A percentile compares a stretch with the other conserved stretches of the same genome.
Evolutionary conservation across 1,284 basidiomycete genomes (phyloP).

Genomic region (Malassezia furfur): DNA sequence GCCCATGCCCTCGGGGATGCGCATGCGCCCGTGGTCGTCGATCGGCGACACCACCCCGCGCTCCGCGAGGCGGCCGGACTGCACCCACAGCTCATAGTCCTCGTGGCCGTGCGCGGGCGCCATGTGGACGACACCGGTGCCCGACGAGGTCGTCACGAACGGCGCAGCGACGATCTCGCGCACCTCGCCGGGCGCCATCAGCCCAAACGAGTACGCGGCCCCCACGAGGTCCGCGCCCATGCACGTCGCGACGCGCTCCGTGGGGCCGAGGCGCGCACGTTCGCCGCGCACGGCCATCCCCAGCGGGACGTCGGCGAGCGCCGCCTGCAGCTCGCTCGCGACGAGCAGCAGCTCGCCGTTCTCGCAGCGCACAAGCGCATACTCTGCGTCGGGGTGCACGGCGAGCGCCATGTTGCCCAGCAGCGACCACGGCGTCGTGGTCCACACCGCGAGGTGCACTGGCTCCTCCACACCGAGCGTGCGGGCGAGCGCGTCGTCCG

Average conservation of each 20-base stretch:
- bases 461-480: slow-evolving; percentile 20
- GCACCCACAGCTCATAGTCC: slow-evolving; percentile 58
- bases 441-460: slow-evolving; percentile 78
- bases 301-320: slow-evolving; percentile 15
- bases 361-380: slow-evolving; percentile 56
- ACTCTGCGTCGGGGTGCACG: slow-evolving; percentile 64
- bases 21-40: slow-evolving; percentile 69
- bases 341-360: slow-evolving; percentile 56
- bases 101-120: slow-evolving; percentile 91
- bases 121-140: slow-evolving; percentile 92
- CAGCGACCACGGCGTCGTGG: slow-evolving; percentile 94
- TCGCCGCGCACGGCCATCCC: background rate
- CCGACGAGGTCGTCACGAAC: slow-evolving; percentile 76
- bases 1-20: slow-evolving; percentile 32
- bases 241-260: slow-evolving; percentile 21
- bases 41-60: slow-evolving; percentile 52
- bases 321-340: slow-evolving; percentile 59
- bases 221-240: slow-evolving; percentile 54
- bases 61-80: slow-evolving; percentile 21
- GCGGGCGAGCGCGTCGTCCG: slow-evolving; percentile 6
- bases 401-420: slow-evolving; percentile 93
- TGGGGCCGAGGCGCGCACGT: slow-evolving; percentile 16
- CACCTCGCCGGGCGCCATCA: slow-evolving; percentile 51
- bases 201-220: slow-evolving; percentile 62
- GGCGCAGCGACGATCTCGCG: slow-evolving; percentile 52